Base-by-base conservation (phyloP, 495 filamentous ascomycete genomes). In the Aspergillus incahuasiensis region DNA sequence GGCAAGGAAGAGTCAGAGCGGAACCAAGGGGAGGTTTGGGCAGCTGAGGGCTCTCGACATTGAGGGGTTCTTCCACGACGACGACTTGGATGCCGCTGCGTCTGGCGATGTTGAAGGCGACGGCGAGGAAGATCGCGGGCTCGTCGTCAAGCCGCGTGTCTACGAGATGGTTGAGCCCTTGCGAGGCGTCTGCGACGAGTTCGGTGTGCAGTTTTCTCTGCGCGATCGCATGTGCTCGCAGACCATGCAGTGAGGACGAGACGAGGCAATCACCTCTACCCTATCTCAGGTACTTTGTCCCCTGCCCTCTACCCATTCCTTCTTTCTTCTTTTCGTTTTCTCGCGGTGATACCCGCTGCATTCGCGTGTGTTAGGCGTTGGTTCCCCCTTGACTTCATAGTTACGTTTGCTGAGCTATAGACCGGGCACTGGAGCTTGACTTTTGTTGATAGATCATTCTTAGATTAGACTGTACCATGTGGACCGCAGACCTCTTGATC, bases 31-130 rank as follows among this genome's bases (percentile, higher is more conserved):
- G 7, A 56, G 52, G 7, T 63, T 70, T 47, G 46, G 55, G 6
- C 16, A 8, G 0, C 55, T 73, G 12, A 52, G 48, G 15, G 44
- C 56, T 0, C 1, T 73, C 1, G 63, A 70, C 22, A 64, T 71
- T n/a, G 68, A 73, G 35, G 70, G 70, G 0, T 62, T 58, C 39
- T 73, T 73, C 48, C 67, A 65, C 12, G 60, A 68, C 3, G 60
- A 63, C 24, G 64, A 67, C 3, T 59, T 60, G n/a, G 61, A 62
- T 21, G 56, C 58, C 5, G 61, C 49, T 5, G 57, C 56, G 1
- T 63, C 43, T n/a, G 38, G 45, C 48, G 16, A 38, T 30, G n/a
- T 38, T 11, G 19, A 25, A 4, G 24, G 46, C 35, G 21, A 39
- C 38, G 18, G 43, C 38, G 18, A 32, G 42, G 25, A 8, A 3